These are phyloP conservation scores for Purpureocillium lavendulum DNA, from an alignment of 2,329 filamentous ascomycete genomes.

Conservation along the genomic window DNA sequence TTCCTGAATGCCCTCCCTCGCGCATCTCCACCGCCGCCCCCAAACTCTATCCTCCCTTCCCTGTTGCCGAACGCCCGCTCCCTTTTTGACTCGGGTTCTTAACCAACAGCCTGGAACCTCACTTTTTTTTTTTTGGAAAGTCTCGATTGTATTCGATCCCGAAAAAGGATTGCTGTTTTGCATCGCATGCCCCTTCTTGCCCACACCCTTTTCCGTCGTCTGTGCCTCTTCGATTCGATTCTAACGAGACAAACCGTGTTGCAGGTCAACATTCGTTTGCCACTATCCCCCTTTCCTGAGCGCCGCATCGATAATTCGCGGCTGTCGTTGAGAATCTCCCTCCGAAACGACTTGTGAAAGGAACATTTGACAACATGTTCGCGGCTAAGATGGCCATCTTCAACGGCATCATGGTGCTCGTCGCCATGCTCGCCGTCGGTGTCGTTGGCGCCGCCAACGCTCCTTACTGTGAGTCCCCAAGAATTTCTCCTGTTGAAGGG, in stretches of 20 bases:
- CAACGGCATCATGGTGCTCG: slow-evolving; percentile 12
- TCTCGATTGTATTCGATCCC: too few species aligned
- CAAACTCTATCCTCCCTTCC: too few species aligned
- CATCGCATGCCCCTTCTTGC: too few species aligned
- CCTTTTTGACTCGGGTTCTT: too few species aligned
- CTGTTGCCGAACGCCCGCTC: too few species aligned
- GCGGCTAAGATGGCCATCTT: slow-evolving; percentile 18
- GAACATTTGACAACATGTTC: slow-evolving; percentile 13
- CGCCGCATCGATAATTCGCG: too few species aligned
- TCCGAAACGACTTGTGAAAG: not conserved
- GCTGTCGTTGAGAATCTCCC: too few species aligned
- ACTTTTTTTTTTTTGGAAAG: too few species aligned
- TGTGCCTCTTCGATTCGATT: not conserved
- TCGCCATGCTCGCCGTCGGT: slow-evolving; percentile 11
- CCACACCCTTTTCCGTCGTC: not conserved
- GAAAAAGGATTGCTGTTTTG: not conserved
- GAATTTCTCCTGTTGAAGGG: not conserved
- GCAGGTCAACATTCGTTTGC: not conserved
- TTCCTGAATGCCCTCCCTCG: slow-evolving; percentile 1
- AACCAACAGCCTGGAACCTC: too few species aligned
- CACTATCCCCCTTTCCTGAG: not conserved
- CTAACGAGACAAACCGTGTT: not conserved
- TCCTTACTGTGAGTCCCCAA: slow-evolving; percentile 5
- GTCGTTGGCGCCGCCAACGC: slow-evolving; percentile 6
- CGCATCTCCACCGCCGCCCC: too few species aligned